Conservation (phyloP, 2,329 filamentous ascomycete genomes). For the Trichocomaceae sp. region DNA sequence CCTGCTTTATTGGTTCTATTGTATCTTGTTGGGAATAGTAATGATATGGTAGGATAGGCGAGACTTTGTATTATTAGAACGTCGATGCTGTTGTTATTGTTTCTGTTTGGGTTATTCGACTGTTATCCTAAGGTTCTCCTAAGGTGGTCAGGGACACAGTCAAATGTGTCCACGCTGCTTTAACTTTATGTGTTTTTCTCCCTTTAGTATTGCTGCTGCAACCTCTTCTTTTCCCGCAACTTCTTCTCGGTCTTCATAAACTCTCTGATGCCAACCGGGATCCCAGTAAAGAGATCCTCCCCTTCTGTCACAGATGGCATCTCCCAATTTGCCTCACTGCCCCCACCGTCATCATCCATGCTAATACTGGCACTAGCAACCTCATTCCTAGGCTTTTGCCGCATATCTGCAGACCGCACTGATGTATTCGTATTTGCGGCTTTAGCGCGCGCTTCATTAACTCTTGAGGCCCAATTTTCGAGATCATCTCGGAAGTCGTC, state of each 20-base stretch:
- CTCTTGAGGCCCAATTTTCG: constrained; percentile 72
- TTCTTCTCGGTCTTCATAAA: constrained; percentile 97
- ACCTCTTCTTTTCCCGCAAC: constrained; percentile 66
- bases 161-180: neutral
- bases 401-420: constrained; percentile 21
- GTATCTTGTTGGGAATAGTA: no score
- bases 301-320: constrained; percentile 31
- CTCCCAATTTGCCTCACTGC: constrained; percentile 63
- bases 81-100: no score
- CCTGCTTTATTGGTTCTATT: no score
- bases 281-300: constrained; percentile 65
- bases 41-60: no score
- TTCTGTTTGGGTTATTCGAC: no score
- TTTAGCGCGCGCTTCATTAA: constrained; percentile 52
- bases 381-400: constrained; percentile 30
- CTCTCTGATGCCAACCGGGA: constrained; percentile 88
- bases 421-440: constrained; percentile 13
- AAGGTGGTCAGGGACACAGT: no score
- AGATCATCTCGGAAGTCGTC: constrained; percentile 85
- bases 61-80: no score
- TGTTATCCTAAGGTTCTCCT: no score
- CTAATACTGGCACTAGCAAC: constrained; percentile 49
- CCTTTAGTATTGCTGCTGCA: constrained; percentile 40
- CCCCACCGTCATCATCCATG: constrained; percentile 76
- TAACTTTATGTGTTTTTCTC: no score